phyloP scores from a whole-genome alignment of 2,329 filamentous ascomycete genomes.

The Podosphaera leucotricha region DNA sequence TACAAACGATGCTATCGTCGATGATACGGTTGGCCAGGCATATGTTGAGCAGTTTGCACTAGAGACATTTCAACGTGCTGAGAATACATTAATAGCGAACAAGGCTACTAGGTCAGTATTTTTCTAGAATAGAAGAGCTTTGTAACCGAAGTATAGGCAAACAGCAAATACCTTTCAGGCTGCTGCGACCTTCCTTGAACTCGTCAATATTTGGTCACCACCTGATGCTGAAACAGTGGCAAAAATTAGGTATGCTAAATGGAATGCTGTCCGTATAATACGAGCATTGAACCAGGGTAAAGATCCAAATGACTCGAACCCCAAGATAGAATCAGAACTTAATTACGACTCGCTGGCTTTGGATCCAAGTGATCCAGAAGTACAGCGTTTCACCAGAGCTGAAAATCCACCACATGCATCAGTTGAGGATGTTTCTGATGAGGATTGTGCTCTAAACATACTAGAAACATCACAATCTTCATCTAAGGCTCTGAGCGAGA shows the following conservation, averaged over 20 bases:
- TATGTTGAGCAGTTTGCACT: slow-evolving; percentile 88
- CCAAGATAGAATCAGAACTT: slow-evolving; percentile 29
- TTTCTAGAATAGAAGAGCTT: background rate
- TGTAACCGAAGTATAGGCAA: slow-evolving; percentile 31
- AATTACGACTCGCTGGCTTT: slow-evolving; percentile 24
- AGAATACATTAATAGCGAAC: slow-evolving; percentile 18
- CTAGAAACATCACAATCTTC: slow-evolving; percentile 18
- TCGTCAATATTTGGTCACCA: slow-evolving; percentile 62
- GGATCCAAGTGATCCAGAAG: slow-evolving; percentile 42
- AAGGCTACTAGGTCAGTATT: slow-evolving; percentile 59
- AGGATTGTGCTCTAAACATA: slow-evolving; percentile 18
- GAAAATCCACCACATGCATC: slow-evolving; percentile 15
- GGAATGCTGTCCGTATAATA: slow-evolving; percentile 73
- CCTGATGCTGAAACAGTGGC: slow-evolving; percentile 51
- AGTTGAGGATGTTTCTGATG: slow-evolving; percentile 36
- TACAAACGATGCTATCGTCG: slow-evolving; percentile 59
- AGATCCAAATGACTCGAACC: slow-evolving; percentile 83
- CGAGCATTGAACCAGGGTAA: slow-evolving; percentile 78
- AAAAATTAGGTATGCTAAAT: slow-evolving; percentile 93
- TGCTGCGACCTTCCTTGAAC: slow-evolving; percentile 74
- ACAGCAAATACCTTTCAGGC: slow-evolving; percentile 89
- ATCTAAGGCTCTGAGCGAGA: slow-evolving; percentile 14
- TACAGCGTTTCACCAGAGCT: slow-evolving; percentile 28
- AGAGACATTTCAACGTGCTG: slow-evolving; percentile 65
- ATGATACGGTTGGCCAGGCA: slow-evolving; percentile 68